phyloP scores from a whole-genome alignment of 2,329 filamentous ascomycete species.

The Botrytis galanthina region DNA sequence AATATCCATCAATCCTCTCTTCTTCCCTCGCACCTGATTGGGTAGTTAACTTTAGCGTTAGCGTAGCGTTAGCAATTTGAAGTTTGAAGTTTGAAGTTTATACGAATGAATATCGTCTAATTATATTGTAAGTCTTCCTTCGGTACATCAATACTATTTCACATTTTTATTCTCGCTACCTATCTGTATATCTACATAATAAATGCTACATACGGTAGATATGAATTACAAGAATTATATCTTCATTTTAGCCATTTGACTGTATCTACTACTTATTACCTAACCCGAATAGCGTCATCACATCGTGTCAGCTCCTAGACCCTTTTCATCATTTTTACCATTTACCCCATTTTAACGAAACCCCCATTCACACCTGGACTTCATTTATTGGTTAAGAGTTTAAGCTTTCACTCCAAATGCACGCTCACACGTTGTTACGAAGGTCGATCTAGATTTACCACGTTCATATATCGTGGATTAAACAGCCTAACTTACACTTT shows the following conservation, averaged over 20 bases:
- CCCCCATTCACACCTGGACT: neutral
- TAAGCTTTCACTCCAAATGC: conserved; percentile 8
- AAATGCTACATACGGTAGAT: neutral
- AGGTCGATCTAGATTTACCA: conserved; percentile 20
- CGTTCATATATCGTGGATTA: conserved; percentile 18
- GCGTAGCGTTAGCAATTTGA: neutral
- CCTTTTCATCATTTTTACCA: neutral
- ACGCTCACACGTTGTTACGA: conserved; percentile 11
- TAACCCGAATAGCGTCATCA: neutral
- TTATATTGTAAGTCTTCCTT: neutral
- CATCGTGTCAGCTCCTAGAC: neutral
- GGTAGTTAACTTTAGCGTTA: neutral
- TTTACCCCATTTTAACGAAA: neutral
- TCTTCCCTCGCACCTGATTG: neutral
- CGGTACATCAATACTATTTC: neutral
- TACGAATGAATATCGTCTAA: neutral
- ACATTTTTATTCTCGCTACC: neutral
- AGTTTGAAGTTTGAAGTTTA: neutral
- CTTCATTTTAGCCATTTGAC: neutral
- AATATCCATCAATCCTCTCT: conserved; percentile 2
- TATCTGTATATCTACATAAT: neutral
- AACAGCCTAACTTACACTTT: neutral
- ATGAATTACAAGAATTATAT: neutral
- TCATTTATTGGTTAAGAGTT: conserved; percentile 11
- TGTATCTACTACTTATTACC: neutral